Percentiles rank a stretch among this genome's conserved stretches.
Conservation (phyloP, 176 grass and related monocot genomes). For the Canna indica region DNA sequence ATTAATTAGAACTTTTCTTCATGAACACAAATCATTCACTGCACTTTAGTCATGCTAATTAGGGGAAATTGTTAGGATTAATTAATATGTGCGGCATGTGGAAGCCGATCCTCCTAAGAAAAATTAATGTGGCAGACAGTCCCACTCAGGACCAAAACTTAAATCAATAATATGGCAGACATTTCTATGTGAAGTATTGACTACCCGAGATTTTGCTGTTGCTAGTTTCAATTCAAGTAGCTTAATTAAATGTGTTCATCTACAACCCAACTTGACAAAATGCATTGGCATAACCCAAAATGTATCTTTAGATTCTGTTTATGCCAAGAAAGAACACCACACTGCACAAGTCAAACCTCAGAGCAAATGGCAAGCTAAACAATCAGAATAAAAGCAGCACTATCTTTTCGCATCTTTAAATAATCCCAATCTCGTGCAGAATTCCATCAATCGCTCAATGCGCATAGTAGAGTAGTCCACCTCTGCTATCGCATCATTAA, state of each 20-base stretch:
- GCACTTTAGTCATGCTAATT: too few species aligned
- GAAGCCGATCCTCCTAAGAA: not conserved
- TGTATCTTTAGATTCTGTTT: too few species aligned
- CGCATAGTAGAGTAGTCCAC: not conserved
- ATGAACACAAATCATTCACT: too few species aligned
- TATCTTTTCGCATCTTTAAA: not conserved
- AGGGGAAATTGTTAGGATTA: too few species aligned
- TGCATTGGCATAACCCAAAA: too few species aligned
- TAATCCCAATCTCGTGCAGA: not conserved
- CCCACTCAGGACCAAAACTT: too few species aligned
- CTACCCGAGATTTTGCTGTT: not conserved
- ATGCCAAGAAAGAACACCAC: too few species aligned
- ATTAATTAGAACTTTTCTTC: too few species aligned
- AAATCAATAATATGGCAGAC: not conserved
- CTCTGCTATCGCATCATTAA: not conserved
- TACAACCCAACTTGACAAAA: not conserved
- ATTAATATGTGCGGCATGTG: not conserved
- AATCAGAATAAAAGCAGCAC: too few species aligned
- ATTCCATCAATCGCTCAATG: not conserved
- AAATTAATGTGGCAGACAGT: not conserved
- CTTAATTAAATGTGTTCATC: not conserved
- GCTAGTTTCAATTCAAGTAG: not conserved
- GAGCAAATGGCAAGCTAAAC: too few species aligned
- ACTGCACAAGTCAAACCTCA: too few species aligned
- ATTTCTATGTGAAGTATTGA: not conserved